phyloP scores from a whole-genome alignment of 495 filamentous ascomycete species.

The Penicillium longicatenatum region DNA sequence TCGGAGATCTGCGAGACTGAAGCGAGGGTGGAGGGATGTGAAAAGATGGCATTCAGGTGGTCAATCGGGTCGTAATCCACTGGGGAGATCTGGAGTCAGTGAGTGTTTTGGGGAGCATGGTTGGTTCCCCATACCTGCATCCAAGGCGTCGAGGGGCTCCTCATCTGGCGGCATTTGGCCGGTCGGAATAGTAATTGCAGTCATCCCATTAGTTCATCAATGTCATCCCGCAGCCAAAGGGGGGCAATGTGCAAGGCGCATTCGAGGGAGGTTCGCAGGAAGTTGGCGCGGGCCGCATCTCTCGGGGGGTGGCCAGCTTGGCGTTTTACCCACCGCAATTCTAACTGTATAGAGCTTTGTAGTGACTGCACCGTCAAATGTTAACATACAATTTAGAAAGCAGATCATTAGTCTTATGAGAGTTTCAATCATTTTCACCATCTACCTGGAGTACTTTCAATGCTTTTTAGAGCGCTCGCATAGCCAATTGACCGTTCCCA shows the following conservation, averaged over 20 bases:
- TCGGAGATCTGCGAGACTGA: slow-evolving; percentile 71
- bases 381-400: too few relatives aligned
- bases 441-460: too few relatives aligned
- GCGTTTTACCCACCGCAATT: slow-evolving; percentile 17
- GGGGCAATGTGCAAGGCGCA: slow-evolving; percentile 24
- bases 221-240: slow-evolving; percentile 33
- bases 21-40: slow-evolving; percentile 83
- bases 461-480: too few relatives aligned
- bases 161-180: slow-evolving; percentile 46
- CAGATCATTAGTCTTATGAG: too few relatives aligned
- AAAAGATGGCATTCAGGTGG: slow-evolving; percentile 92
- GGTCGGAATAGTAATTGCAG: slow-evolving; percentile 35
- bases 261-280: slow-evolving; percentile 9
- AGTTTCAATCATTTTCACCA: too few relatives aligned
- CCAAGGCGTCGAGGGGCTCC: slow-evolving; percentile 42
- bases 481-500: too few relatives aligned
- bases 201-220: slow-evolving; percentile 44
- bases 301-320: slow-evolving; percentile 26
- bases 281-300: slow-evolving; percentile 23
- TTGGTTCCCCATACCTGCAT: slow-evolving; percentile 37
- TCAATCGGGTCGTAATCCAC: slow-evolving; percentile 93
- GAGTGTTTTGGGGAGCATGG: slow-evolving; percentile 3
- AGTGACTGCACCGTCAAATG: neutral
- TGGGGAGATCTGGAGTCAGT: slow-evolving; percentile 39
- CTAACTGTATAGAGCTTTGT: neutral